Base-by-base conservation (phyloP, 1,284 basidiomycete genomes). In the Cryptococcus hybrid region DNA sequence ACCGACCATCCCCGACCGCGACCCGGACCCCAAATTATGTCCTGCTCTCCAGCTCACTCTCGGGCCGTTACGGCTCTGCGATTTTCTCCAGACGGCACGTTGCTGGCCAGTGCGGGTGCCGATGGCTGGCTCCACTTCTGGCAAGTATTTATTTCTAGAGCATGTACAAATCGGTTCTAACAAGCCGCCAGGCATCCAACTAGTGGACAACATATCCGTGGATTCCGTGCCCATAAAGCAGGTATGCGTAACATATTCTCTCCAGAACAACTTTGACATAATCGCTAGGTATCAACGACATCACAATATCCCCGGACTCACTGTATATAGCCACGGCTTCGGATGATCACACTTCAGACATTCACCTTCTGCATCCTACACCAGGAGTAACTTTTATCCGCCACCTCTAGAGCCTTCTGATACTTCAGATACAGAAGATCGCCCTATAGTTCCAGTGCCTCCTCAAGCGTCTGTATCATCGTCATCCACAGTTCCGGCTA, bases 311-410 rank as follows among this genome's bases (percentile, higher is more conserved):
- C 0, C 80, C 80, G 44, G 88, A 93, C 69, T 86, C 86, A 30
- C 83, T 88, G 58, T 88, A 86, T 70, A 75, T 97, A 42, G 90
- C 92, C 0, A 90, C 89, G 47, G 92, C 90, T 1, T 93, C 90
- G 3, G 93, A 97, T 72, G 93, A 96, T 76, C 88, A 88, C 64
- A 87, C 87, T 0, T 84, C 93, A 51, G 83, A 86, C 43, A 84
- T 96, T 64, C 93, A 52, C 51, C 58, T 47, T 18, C 58, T 62
- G 34, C 48, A 43, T 30, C 62, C 62, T 34, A 42, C 55, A 5
- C 52, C 44, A 7, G n/a, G 42, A 54, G 37, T 36, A 30, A 15
- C 48, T 44, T 7, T 37, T 51, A 42, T 34, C 43, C 36, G 30
- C 55, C 40, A 36, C 40, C 30, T 15, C 36, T 50, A 3, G 12